Conservation (phyloP, 805 yeast species). For the Saturnispora saitoi region DNA sequence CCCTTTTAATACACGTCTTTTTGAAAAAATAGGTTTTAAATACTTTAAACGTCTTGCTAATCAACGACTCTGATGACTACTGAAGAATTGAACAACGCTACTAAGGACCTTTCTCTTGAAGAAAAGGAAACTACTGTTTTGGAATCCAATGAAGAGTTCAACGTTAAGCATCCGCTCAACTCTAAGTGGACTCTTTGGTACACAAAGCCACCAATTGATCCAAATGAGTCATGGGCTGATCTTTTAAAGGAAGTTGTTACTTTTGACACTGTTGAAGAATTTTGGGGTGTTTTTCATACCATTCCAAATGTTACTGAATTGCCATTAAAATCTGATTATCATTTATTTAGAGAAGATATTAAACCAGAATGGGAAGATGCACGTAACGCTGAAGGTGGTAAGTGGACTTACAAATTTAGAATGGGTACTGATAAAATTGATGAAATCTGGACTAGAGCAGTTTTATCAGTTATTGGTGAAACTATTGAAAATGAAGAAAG, state of each 20-base stretch:
- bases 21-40: background rate
- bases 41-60: background rate
- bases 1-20: background rate
- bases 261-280: slow-evolving; percentile 92
- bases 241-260: slow-evolving; percentile 87
- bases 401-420: slow-evolving; percentile 78
- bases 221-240: slow-evolving; percentile 83
- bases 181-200: slow-evolving; percentile 96
- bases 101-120: slow-evolving; percentile 29
- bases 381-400: slow-evolving; percentile 84
- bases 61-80: slow-evolving; percentile 21
- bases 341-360: slow-evolving; percentile 86
- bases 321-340: slow-evolving; percentile 90
- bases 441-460: slow-evolving; percentile 85
- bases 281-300: slow-evolving; percentile 95
- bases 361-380: slow-evolving; percentile 99
- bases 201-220: slow-evolving; percentile 81
- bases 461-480: slow-evolving; percentile 90
- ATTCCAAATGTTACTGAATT: slow-evolving; percentile 87
- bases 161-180: slow-evolving; percentile 81
- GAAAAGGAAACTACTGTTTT: slow-evolving; percentile 42
- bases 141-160: slow-evolving; percentile 53
- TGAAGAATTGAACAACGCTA: slow-evolving; percentile 28
- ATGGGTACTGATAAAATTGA: slow-evolving; percentile 57
- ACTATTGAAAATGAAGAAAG: slow-evolving; percentile 76